Base-by-base conservation (phyloP, 495 filamentous ascomycete genomes). In the Bathelium albidoporum region DNA sequence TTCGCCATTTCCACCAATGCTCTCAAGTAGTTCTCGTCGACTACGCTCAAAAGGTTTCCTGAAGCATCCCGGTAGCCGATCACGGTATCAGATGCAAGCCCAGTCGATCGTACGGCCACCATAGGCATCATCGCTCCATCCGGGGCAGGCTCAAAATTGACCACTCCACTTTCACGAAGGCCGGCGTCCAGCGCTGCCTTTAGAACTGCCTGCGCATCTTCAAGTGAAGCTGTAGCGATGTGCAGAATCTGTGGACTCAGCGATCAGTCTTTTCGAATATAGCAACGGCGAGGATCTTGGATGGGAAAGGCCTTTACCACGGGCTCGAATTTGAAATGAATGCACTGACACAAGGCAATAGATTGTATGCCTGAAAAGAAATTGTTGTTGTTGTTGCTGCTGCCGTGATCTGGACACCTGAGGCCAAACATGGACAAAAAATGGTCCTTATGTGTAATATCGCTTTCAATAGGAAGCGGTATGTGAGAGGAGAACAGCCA, bases 251-350 rank as follows among this genome's bases (percentile, higher is more conserved):
- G 66, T 18, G 45, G 10, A 53, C 20, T 11, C 9, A 28, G 49
- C 2, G 5, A 20, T 55, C 20, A 55, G 49, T 29, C 9, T 24
- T 20, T 9, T 26, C 2, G 22, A 24, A 26, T 10, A 10, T 29
- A 5, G 12, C 9, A 24, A 29, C 2, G 22, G 9, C 7, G 49
- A 55, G 10, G 53, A 24, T 63, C 59, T 26, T 62, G 63, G 16
- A 32, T 29, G 12, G 24, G 49, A 55, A 9, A 12, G 11, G 10
- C 9, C 59, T 83, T 65, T 81, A 94, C 92, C 90, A 97, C 89
- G 34, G 93, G 89, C 72, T 96, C 92, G 70, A 93, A 96, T 73
- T 94, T 92, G 78, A 96, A 89, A 71, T 90, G 90, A 44, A 95
- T 83, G 68, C 90, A 80, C 65, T 88, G 82, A 60, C 72, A 73